Percentiles rank a stretch among this genome's conserved stretches.
Conservation (phyloP, 257 asterid species). For the Parsonsia alboflavescens region DNA sequence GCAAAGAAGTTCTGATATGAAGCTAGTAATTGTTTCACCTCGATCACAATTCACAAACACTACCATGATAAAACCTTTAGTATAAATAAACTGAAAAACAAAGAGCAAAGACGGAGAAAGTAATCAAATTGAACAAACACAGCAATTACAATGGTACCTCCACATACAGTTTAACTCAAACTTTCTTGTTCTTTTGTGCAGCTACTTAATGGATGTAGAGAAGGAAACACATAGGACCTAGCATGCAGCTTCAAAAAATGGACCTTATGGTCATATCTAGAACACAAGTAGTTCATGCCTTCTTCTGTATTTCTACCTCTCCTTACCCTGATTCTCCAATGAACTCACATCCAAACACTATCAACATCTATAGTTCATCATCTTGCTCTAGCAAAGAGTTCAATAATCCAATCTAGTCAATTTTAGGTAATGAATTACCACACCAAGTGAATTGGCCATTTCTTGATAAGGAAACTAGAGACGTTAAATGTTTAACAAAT, state of each 20-base stretch:
- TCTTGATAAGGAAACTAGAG: neutral
- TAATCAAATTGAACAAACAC: neutral
- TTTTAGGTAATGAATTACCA: neutral
- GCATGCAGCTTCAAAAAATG: neutral
- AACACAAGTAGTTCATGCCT: too few relatives aligned
- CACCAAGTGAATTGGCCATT: neutral
- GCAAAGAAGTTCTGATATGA: neutral
- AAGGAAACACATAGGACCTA: neutral
- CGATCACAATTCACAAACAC: neutral
- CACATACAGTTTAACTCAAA: neutral
- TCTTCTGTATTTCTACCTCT: neutral
- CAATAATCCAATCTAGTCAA: neutral
- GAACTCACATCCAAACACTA: neutral
- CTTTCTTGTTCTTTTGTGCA: neutral
- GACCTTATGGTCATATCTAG: neutral
- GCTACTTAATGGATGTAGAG: neutral
- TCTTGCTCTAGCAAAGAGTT: neutral
- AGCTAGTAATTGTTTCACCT: neutral
- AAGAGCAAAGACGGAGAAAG: neutral
- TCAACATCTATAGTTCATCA: neutral
- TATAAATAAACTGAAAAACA: neutral
- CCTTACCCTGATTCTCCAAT: neutral
- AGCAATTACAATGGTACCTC: neutral
- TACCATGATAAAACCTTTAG: neutral
- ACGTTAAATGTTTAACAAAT: neutral